Evolutionary conservation across 1,139 yeast genomes (phyloP).

Genomic region (Saccharomyces hybrid): DNA sequence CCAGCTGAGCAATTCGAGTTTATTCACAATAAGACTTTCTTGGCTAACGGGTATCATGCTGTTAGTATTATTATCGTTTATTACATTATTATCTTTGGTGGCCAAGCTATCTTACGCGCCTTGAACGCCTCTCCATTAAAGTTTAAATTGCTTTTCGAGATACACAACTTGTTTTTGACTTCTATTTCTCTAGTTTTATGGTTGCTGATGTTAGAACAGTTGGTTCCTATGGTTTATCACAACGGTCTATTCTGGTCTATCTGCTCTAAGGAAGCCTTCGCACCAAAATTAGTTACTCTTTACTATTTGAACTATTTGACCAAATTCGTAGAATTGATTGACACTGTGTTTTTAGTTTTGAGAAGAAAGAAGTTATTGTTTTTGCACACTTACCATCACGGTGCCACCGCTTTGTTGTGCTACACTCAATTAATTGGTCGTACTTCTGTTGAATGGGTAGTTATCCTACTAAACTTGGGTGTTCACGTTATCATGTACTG

Average conservation of each 20-base stretch:
- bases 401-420: constrained; percentile 94
- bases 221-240: constrained; percentile 67
- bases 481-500: constrained; percentile 98
- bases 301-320: constrained; percentile 77
- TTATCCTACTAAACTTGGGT: constrained; percentile 77
- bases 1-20: constrained; percentile 69
- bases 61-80: constrained; percentile 56
- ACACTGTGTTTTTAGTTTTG: constrained; percentile 85
- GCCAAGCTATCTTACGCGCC: constrained; percentile 51
- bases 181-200: constrained; percentile 59
- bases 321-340: constrained; percentile 77
- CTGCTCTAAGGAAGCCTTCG: constrained; percentile 75
- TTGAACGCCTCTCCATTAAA: constrained; percentile 57
- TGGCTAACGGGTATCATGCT: constrained; percentile 65
- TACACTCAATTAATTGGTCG: constrained; percentile 87
- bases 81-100: constrained; percentile 80
- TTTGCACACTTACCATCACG: constrained; percentile 95
- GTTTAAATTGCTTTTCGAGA: constrained; percentile 63
- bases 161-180: constrained; percentile 79
- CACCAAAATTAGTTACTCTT: constrained; percentile 73
- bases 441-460: constrained; percentile 94
- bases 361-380: constrained; percentile 86
- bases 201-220: constrained; percentile 70
- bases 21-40: constrained; percentile 54
- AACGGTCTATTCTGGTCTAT: constrained; percentile 83